phyloP scores from a whole-genome alignment of 179 eudicot species.

The Spinacia oleracea region DNA sequence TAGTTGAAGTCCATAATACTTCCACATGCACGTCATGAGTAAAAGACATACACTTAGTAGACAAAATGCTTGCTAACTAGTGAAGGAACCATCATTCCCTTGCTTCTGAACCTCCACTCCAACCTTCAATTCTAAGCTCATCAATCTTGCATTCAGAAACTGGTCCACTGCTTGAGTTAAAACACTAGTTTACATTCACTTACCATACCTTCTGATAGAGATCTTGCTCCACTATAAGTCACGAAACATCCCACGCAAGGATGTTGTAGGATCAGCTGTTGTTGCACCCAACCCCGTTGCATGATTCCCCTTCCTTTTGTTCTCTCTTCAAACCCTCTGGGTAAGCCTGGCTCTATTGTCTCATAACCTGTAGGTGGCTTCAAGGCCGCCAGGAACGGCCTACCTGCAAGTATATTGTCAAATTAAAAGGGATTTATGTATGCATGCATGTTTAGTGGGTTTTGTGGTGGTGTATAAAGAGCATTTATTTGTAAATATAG shows the following conservation, averaged over 20 bases:
- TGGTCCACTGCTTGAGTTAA: constrained; percentile 34
- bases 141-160: constrained; percentile 27
- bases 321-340: constrained; percentile 34
- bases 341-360: constrained; percentile 31
- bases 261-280: constrained; percentile 34
- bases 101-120: constrained; percentile 31
- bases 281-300: constrained; percentile 45
- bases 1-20: no score
- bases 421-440: no score
- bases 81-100: constrained; percentile 17
- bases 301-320: constrained; percentile 35
- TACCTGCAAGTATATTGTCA: constrained; percentile 13
- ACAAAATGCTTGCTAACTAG: no score
- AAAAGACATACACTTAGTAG: no score
- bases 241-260: constrained; percentile 43
- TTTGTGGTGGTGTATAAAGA: no score
- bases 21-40: no score
- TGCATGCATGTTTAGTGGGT: no score
- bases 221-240: constrained; percentile 6
- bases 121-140: constrained; percentile 22
- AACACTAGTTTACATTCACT: constrained; percentile 39
- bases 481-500: no score
- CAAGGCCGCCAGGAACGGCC: constrained; percentile 35
- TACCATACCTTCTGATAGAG: constrained; percentile 41
- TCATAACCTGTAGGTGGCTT: constrained; percentile 28